A percentile compares a stretch with the other conserved stretches of the same genome.
These are phyloP conservation scores for Graphium sp. DNA, from an alignment of 2,329 filamentous ascomycete genomes.

Conservation along the genomic window DNA sequence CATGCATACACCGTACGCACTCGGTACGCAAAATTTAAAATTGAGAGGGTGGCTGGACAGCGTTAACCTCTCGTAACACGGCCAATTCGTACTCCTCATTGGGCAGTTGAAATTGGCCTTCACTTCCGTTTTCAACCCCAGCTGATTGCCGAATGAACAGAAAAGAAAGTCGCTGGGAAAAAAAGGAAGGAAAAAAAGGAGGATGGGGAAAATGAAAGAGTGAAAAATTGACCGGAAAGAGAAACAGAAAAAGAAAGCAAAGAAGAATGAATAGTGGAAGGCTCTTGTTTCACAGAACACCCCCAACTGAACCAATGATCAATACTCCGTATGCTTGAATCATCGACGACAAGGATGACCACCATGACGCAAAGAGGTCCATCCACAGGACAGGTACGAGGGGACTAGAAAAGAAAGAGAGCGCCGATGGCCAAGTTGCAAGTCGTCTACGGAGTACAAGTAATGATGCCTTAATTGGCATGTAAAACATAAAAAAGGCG, in stretches of 20 bases:
- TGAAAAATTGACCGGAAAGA: conserved; percentile 5
- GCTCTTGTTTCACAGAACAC: conserved; percentile 6
- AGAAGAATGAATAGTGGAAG: conserved; percentile 5
- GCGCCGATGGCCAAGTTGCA: conserved; percentile 1
- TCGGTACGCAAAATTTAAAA: background rate
- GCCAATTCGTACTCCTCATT: background rate
- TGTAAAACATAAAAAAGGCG: conserved; percentile 1
- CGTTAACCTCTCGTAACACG: no score
- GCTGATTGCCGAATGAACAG: conserved; percentile 3
- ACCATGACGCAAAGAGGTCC: background rate
- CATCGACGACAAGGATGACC: conserved; percentile 1
- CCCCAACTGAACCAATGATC: no score
- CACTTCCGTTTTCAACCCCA: background rate
- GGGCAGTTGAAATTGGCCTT: no score
- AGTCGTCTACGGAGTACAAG: conserved; percentile 7
- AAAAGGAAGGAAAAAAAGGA: conserved; percentile 1
- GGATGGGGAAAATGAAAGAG: conserved; percentile 3
- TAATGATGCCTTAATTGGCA: conserved; percentile 4
- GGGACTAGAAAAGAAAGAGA: background rate
- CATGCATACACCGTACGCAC: background rate
- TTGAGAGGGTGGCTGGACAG: background rate
- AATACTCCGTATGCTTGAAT: no score
- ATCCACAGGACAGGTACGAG: background rate
- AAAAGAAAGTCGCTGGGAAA: conserved; percentile 3
- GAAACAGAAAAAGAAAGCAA: conserved; percentile 3